These are phyloP conservation scores for Striga asiatica DNA, from an alignment of 257 asterid genomes.

Conservation along the genomic window DNA sequence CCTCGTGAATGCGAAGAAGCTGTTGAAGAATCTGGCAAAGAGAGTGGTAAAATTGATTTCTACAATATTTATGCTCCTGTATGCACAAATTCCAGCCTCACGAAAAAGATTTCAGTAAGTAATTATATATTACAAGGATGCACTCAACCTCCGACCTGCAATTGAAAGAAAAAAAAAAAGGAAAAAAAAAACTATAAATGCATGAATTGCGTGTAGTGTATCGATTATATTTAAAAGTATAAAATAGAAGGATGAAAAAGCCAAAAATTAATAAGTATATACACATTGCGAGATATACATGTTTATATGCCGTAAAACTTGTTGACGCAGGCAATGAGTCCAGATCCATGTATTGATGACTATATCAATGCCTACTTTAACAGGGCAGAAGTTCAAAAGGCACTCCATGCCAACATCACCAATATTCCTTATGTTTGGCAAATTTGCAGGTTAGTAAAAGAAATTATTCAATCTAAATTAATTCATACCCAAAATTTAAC, in stretches of 20 bases:
- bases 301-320: too few species aligned
- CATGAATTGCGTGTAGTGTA: too few species aligned
- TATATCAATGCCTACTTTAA: conserved; percentile 54
- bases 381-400: conserved; percentile 57
- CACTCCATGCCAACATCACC: conserved; percentile 79
- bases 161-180: too few species aligned
- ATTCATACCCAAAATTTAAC: too few species aligned
- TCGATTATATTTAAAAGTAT: too few species aligned
- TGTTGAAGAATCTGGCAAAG: conserved; percentile 3
- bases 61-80: conserved; percentile 59
- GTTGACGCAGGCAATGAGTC: conserved; percentile 22
- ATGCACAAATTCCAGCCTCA: conserved; percentile 35
- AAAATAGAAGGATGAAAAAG: too few species aligned
- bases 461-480: too few species aligned
- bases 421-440: conserved; percentile 42
- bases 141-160: too few species aligned
- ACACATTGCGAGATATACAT: too few species aligned
- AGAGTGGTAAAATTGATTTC: conserved; percentile 22
- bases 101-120: conserved; percentile 41
- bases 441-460: conserved; percentile 82
- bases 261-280: too few species aligned
- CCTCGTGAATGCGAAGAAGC: conserved; percentile 26
- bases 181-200: too few species aligned
- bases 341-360: conserved; percentile 60
- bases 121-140: too few species aligned